These are phyloP conservation scores for Alectoria sarmentosa DNA, from an alignment of 495 filamentous ascomycete genomes.

Conservation along the genomic window DNA sequence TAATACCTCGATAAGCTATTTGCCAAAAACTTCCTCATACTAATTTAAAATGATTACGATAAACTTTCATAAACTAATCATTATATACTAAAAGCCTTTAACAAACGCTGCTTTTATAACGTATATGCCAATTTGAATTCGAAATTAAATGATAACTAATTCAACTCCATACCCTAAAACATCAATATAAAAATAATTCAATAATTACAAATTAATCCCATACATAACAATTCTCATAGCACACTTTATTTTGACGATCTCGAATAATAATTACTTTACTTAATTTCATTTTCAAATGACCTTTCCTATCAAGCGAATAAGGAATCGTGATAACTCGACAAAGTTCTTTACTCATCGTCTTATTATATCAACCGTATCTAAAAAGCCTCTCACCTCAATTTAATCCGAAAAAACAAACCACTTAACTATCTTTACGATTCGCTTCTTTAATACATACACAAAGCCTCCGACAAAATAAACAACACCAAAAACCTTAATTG, in stretches of 20 bases:
- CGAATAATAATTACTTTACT: constrained; percentile 7
- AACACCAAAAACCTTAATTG: constrained; percentile 1
- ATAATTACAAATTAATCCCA: neutral
- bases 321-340: neutral
- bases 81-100: neutral
- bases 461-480: neutral
- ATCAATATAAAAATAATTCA: constrained; percentile 13
- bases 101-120: neutral
- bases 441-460: neutral
- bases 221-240: neutral
- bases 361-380: constrained; percentile 1
- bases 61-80: no score
- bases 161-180: neutral
- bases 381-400: neutral
- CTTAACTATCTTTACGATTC: neutral
- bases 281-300: neutral
- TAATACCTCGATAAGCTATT: constrained; percentile 2
- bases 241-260: constrained; percentile 13
- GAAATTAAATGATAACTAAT: neutral
- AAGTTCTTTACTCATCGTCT: constrained; percentile 13
- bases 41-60: no score
- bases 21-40: no score
- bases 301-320: constrained; percentile 3
- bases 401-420: neutral
- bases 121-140: no score